Evolutionary conservation across 148 eudicot species (phyloP).

Genomic region (Amaranthus hypochondriacus): DNA sequence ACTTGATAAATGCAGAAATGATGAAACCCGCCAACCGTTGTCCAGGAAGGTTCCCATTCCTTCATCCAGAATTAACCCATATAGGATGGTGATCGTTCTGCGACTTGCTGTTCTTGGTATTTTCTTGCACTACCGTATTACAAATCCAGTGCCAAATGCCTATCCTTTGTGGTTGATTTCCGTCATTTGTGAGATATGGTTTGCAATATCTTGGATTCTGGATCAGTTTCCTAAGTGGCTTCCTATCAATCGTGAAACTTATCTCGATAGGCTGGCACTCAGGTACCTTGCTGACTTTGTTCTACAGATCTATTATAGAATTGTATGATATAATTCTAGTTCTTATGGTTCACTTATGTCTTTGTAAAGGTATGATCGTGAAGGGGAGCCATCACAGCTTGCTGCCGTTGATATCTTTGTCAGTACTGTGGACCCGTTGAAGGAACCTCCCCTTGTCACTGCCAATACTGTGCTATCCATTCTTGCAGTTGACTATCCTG

Average conservation of each 20-base stretch:
- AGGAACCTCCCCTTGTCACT: constrained; percentile 47
- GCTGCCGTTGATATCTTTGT: constrained; percentile 46
- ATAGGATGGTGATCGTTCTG: constrained; percentile 83
- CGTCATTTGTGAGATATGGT: constrained; percentile 47
- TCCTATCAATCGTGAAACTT: constrained; percentile 43
- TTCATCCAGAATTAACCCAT: constrained; percentile 87
- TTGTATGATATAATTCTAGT: background rate
- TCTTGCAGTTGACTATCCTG: constrained; percentile 47
- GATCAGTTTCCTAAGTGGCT: constrained; percentile 56
- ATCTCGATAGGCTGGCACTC: constrained; percentile 46
- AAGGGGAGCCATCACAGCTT: constrained; percentile 46
- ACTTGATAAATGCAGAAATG: constrained; percentile 55
- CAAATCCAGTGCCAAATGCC: constrained; percentile 75
- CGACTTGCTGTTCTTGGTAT: constrained; percentile 77
- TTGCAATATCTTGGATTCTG: constrained; percentile 44
- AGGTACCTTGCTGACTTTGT: constrained; percentile 23
- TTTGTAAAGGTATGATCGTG: constrained; percentile 37
- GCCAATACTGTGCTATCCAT: constrained; percentile 46
- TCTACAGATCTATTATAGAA: background rate
- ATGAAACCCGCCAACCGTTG: constrained; percentile 89
- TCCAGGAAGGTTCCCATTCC: constrained; percentile 92
- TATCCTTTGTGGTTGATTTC: constrained; percentile 40
- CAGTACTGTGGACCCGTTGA: constrained; percentile 47
- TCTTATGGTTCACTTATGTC: background rate
- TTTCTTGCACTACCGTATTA: constrained; percentile 88